These are phyloP conservation scores for Phytophthora fragariae DNA, from an alignment of 352 stramenopile species.

Conservation along the genomic window DNA sequence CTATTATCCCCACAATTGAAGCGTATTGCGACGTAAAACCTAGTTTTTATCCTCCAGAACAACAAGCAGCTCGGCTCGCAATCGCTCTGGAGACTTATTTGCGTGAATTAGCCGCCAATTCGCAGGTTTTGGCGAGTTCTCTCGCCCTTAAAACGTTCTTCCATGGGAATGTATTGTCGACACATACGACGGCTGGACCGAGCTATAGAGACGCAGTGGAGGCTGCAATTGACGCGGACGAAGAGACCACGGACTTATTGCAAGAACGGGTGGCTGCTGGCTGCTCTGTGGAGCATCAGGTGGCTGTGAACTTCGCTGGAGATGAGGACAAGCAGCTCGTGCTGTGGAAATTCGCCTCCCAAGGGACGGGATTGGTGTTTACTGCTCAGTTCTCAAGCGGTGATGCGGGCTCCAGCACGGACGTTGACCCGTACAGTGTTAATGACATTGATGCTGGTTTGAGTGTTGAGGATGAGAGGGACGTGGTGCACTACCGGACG, in stretches of 20 bases:
- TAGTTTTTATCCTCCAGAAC: conserved; percentile 26
- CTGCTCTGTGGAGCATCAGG: conserved; percentile 35
- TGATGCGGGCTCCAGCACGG: background rate
- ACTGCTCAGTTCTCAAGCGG: conserved; percentile 32
- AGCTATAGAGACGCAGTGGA: conserved; percentile 40
- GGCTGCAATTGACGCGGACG: conserved; percentile 2
- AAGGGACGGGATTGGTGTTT: conserved; percentile 40
- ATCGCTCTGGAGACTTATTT: conserved; percentile 41
- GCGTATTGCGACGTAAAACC: conserved; percentile 18
- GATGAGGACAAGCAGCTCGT: conserved; percentile 30
- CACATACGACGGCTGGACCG: conserved; percentile 12
- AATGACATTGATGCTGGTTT: background rate
- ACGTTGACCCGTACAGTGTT: conserved; percentile 39
- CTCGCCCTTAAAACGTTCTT: conserved; percentile 44
- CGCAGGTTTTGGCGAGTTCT: conserved; percentile 29
- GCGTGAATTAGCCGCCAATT: conserved; percentile 14
- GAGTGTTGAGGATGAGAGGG: conserved; percentile 6
- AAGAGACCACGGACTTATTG: background rate
- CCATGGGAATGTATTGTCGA: conserved; percentile 27
- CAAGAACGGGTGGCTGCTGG: conserved; percentile 38
- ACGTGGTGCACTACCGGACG: conserved; percentile 44
- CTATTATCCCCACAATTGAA: conserved; percentile 23
- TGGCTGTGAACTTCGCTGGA: conserved; percentile 19
- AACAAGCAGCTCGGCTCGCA: conserved; percentile 30
- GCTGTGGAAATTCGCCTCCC: conserved; percentile 55